Conservation (phyloP, 2,329 filamentous ascomycete species). For the Graphilbum sp. region DNA sequence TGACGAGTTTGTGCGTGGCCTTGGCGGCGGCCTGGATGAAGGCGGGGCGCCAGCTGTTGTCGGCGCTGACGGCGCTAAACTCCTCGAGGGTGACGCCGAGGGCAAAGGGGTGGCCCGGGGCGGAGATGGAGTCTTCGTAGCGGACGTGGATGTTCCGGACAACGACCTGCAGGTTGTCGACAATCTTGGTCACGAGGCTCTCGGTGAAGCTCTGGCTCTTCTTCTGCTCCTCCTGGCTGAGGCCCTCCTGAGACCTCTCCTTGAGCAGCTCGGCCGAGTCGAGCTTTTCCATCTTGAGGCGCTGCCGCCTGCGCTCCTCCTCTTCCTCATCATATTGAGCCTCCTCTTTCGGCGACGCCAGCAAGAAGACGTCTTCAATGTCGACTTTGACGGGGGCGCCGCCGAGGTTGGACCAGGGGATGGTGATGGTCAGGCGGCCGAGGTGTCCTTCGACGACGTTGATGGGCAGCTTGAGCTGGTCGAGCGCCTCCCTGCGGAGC, state of each 20-base stretch:
- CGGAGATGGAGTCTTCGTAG: constrained; percentile 94
- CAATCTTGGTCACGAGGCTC: constrained; percentile 86
- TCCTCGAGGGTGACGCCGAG: constrained; percentile 85
- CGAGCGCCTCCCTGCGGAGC: constrained; percentile 82
- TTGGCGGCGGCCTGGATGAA: constrained; percentile 79
- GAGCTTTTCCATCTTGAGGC: constrained; percentile 97
- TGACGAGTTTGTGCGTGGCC: constrained; percentile 86
- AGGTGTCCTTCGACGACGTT: constrained; percentile 95
- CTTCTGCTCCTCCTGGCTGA: constrained; percentile 89
- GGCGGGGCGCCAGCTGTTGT: constrained; percentile 85
- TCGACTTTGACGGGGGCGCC: constrained; percentile 88
- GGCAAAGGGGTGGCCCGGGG: constrained; percentile 87
- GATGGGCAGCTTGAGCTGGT: constrained; percentile 89
- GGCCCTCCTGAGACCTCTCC: constrained; percentile 78
- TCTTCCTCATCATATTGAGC: constrained; percentile 85
- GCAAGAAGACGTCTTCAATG: constrained; percentile 90
- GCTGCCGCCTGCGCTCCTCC: constrained; percentile 69
- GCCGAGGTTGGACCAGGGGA: constrained; percentile 93
- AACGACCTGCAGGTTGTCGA: constrained; percentile 94
- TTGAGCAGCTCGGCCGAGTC: constrained; percentile 92
- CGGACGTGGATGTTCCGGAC: constrained; percentile 97
- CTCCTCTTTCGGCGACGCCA: constrained; percentile 92
- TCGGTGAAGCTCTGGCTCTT: constrained; percentile 97
- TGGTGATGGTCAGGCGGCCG: constrained; percentile 76
- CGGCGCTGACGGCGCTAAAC: constrained; percentile 92